Evolutionary conservation across 257 asterid species (phyloP), one percentile per base, ranked within the genome.

Genomic region (Catharanthus roseus): DNA sequence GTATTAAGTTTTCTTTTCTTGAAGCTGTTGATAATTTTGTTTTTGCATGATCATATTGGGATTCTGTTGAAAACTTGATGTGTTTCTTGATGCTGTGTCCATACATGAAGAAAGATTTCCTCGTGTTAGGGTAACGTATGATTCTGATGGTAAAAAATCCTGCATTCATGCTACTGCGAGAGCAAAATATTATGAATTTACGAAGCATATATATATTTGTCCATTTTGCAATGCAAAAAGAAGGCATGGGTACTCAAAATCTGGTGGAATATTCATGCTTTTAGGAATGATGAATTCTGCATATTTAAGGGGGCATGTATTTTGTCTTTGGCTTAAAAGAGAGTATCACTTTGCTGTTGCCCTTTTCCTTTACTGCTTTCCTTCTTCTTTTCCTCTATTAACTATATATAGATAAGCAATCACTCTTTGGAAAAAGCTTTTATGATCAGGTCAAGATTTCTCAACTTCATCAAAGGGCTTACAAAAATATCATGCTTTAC

Each of bases 181-280:
- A 49, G 24, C 6, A 54, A 12, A 56, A 56, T 26, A 12, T 56
- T 10, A 26, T 7, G 34, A 26, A 31, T 56, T 24, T 56, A 56
- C 26, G 64, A 57, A 57, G 38, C 10, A 57, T n/a, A n/a, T n/a
- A n/a, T n/a, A n/a, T n/a, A n/a, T n/a, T 28, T 13, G 16, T 57
- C 9, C 3, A 57, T n/a, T 29, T 13, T 53, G 65, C 55, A 16
- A 18, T 49, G 55, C 55, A 49, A 49, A 23, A 6, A 58, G 12
- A 31, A 45, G 72, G 72, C 72, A 73, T n/a, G 44, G 39, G 16
- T 73, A 11, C 77, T 26, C 31, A 39, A 44, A 18, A 71, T 60
- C 69, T 47, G 54, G 54, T 41, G 51, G 64, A 69, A n/a, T n/a
- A n/a, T 28, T 51, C 65, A 53, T 45, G 72, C 47, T 73, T 73